Percentiles rank a stretch among this genome's conserved stretches.
Evolutionary conservation across 306 rosid species (phyloP).

Genomic region (Corylus avellana): DNA sequence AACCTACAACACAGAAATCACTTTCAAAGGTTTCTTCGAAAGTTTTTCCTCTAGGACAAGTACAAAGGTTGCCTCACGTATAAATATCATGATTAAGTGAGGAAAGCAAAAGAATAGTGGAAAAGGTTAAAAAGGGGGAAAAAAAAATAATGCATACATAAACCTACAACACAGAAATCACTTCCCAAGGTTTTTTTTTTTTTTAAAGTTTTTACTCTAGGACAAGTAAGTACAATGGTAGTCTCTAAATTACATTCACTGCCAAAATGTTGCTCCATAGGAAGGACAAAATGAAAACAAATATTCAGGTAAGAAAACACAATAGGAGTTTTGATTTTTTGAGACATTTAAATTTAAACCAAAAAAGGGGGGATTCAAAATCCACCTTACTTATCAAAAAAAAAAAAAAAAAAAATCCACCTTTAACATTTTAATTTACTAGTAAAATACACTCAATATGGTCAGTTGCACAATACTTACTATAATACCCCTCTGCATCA

Average conservation of each 20-base stretch:
- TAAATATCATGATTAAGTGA: conserved; percentile 27
- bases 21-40: not conserved
- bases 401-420: too few relatives aligned
- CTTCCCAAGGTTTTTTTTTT: not conserved
- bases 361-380: not conserved
- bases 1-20: not conserved
- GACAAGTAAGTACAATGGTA: too few relatives aligned
- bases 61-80: not conserved
- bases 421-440: not conserved
- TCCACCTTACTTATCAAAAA: too few relatives aligned
- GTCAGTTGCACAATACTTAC: conserved; percentile 46
- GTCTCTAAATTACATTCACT: too few relatives aligned
- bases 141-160: not conserved
- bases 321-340: not conserved
- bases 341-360: not conserved
- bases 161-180: not conserved
- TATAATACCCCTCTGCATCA: conserved; percentile 97
- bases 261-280: not conserved
- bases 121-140: not conserved
- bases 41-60: too few relatives aligned
- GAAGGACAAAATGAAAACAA: not conserved
- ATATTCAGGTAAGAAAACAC: not conserved
- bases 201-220: too few relatives aligned
- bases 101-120: not conserved
- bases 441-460: not conserved